Evolutionary conservation across 495 filamentous ascomycete species (phyloP).

Genomic region (Peziza echinospora): DNA sequence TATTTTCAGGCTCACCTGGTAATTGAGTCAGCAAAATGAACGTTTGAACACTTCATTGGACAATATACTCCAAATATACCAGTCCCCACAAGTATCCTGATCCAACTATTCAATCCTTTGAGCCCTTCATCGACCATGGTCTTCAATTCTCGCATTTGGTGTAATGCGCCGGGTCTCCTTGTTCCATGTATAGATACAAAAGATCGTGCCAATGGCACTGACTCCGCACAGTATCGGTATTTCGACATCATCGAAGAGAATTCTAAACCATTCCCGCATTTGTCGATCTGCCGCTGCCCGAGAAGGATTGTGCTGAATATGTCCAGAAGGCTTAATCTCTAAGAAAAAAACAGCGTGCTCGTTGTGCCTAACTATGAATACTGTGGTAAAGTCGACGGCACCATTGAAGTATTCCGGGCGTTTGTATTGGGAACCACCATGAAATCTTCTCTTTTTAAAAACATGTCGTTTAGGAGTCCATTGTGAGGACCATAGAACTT

Average conservation of each 20-base stretch:
- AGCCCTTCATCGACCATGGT: too few species aligned
- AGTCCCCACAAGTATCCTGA: neutral
- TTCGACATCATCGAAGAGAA: neutral
- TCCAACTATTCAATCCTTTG: neutral
- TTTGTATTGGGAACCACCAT: too few species aligned
- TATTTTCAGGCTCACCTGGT: neutral
- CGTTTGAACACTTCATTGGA: neutral
- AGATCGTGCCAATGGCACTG: neutral
- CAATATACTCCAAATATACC: neutral
- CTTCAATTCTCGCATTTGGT: neutral
- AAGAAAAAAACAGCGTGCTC: slow-evolving; percentile 1
- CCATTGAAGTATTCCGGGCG: too few species aligned
- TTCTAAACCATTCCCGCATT: neutral
- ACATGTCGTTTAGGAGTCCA: too few species aligned
- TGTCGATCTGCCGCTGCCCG: neutral
- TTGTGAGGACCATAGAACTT: too few species aligned
- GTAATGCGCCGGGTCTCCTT: neutral
- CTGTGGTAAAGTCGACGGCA: slow-evolving; percentile 3
- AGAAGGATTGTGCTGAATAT: neutral
- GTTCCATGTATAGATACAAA: neutral
- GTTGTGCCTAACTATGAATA: neutral
- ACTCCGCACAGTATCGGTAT: neutral
- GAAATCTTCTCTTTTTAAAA: too few species aligned
- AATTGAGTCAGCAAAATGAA: neutral
- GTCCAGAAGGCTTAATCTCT: slow-evolving; percentile 1